Base-by-base conservation (phyloP, 495 filamentous ascomycete genomes). In the Aspergillus nidulans region DNA sequence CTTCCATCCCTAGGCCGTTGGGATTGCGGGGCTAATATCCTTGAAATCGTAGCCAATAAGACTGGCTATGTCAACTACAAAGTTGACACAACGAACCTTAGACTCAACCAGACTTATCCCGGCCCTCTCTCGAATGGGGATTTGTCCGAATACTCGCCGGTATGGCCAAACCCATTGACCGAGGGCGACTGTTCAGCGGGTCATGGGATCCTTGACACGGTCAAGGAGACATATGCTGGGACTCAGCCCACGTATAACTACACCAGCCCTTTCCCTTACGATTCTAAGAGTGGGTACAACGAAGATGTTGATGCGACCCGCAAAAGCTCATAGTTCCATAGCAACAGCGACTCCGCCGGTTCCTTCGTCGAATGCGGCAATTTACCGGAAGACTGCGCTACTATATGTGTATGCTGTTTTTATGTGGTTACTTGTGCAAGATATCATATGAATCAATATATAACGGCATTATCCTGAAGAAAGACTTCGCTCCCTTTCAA, bases 11-110 rank as follows among this genome's bases (percentile, higher is more conserved):
- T 89, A 8, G 86, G 86, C 10, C 76, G 86, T 59, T 88, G 84
- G 72, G 85, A 89, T 59, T 85, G 85, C 39, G 85, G 85, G 53
- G 85, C 86, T 26, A 89, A 89, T 53, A 72, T 88, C 18, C 82
- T 88, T 52, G 62, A 78, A 26, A 65, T 83, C n/a, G 80, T 85
- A 18, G 81, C 83, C 8, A 74, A 81, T 30, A 72, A 73, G 60
- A 79, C 78, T 4, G 81, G 80, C 38, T 86, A 85, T 62, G 55
- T 66, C 32, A 87, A 81, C 63, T 76, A 68, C 47, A 53, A 73
- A 3, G 74, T 79, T 30, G 70, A 80, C 52, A 67, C 63, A 30
- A 68, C 55, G 26, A 69, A 74, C 30, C 60, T 77, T 19, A 73
- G 56, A 52, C 46, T 80, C 16, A 81, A 79, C 60, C 59, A 70